Conservation (phyloP, 2,329 filamentous ascomycete genomes). For the Daldinia sp. region DNA sequence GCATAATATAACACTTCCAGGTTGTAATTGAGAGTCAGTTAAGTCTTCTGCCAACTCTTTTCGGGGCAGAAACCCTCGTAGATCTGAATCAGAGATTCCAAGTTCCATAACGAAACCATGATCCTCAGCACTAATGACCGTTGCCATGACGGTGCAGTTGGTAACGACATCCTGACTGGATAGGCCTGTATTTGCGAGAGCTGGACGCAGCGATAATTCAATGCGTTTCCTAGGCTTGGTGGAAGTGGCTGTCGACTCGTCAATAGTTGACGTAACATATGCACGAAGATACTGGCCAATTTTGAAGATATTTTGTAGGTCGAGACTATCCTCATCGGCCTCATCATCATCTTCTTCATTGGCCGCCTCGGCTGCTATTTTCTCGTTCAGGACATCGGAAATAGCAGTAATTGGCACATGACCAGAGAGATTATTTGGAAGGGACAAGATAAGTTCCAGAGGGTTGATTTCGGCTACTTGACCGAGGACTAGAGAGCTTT, state of each 20-base stretch:
- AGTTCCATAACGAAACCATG: conserved; percentile 95
- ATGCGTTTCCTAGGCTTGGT: conserved; percentile 81
- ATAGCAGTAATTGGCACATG: conserved; percentile 93
- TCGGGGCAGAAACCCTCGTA: conserved; percentile 85
- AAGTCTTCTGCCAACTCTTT: conserved; percentile 77
- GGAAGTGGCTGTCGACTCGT: conserved; percentile 61
- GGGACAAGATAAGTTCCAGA: conserved; percentile 79
- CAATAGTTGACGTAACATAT: conserved; percentile 80
- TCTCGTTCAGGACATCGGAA: conserved; percentile 78
- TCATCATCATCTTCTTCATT: conserved; percentile 64
- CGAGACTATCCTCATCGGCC: conserved; percentile 66
- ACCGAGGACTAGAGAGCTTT: conserved; percentile 87
- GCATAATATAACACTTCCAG: conserved; percentile 86
- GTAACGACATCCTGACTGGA: conserved; percentile 75
- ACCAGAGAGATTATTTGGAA: conserved; percentile 92
- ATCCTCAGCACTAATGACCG: conserved; percentile 91
- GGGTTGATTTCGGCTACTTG: conserved; percentile 83
- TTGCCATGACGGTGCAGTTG: conserved; percentile 84
- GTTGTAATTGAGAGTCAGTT: conserved; percentile 73
- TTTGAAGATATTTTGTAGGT: conserved; percentile 77
- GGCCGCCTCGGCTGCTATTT: conserved; percentile 74
- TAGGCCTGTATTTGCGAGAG: conserved; percentile 79
- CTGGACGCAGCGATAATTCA: conserved; percentile 84
- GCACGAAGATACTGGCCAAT: conserved; percentile 89
- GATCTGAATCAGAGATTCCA: conserved; percentile 71